These are phyloP conservation scores for Neofusicoccum parvum DNA, from an alignment of 2,329 filamentous ascomycete species.

Conservation along the genomic window DNA sequence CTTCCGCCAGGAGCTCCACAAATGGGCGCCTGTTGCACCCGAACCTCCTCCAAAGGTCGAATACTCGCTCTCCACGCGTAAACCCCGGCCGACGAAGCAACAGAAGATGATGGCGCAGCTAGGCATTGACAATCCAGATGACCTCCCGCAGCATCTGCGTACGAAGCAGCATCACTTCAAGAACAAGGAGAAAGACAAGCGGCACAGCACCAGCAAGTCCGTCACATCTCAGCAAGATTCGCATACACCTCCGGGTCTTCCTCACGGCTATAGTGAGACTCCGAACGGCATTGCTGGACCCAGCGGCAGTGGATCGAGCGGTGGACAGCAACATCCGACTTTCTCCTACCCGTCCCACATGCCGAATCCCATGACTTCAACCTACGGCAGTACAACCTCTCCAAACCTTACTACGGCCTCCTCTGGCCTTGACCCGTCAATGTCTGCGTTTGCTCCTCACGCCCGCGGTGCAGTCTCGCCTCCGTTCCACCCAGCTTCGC, in stretches of 20 bases:
- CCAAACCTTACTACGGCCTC: constrained; percentile 1
- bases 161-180: constrained; percentile 60
- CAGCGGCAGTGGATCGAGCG: background rate
- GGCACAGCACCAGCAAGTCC: constrained; percentile 32
- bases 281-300: constrained; percentile 1
- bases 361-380: background rate
- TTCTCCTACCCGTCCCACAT: constrained; percentile 16
- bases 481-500: constrained; percentile 13
- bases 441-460: constrained; percentile 17
- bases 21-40: constrained; percentile 88
- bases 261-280: constrained; percentile 27
- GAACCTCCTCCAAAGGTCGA: constrained; percentile 83
- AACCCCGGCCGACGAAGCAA: constrained; percentile 93
- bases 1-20: constrained; percentile 92
- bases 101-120: constrained; percentile 91
- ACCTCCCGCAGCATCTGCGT: constrained; percentile 80
- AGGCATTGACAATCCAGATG: constrained; percentile 86
- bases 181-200: constrained; percentile 17
- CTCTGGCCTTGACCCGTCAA: constrained; percentile 4
- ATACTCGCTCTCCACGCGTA: constrained; percentile 86
- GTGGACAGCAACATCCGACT: constrained; percentile 1
- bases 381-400: constrained; percentile 6
- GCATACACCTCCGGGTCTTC: constrained; percentile 41
- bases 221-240: constrained; percentile 32
- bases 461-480: constrained; percentile 6